Evolutionary conservation across 2,329 filamentous ascomycete genomes (phyloP), one percentile per base, ranked within the genome.

Genomic region (Aspergillus luchuensis): DNA sequence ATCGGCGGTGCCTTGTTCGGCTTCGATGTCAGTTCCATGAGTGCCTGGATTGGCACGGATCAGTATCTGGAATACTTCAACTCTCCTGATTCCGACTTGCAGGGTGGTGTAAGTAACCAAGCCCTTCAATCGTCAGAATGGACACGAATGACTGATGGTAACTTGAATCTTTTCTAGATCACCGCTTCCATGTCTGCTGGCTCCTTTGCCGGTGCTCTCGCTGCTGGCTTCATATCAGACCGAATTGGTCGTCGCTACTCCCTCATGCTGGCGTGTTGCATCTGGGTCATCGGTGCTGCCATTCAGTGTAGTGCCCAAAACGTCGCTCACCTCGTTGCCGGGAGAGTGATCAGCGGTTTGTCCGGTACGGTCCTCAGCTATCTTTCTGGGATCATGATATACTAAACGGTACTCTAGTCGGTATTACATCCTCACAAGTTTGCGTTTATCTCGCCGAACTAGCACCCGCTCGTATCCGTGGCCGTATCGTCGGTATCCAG

Each of bases 141-240:
- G 13, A 3, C 28, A 36, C 43, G 11, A 48, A 33, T 49, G 15
- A 28, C 23, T 48, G 53, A 87, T 41, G 4, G 13, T 8, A 4
- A 17, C 2, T 3, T 19, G 23, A 1, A 15, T 17, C 25, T 4
- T 4, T 15, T 21, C 84, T 72, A 80, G 78, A 90, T 91, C 69
- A 88, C 86, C 0, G 88, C 89, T 21, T 80, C 87, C 52, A 91
- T 91, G 87, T 85, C 89, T 21, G 88, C 83, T 56, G 89, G 89
- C 36, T 91, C 88, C 0, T 90, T 87, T 78, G 74, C 88, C 23
- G 89, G 87, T 62, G 85, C 88, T 45, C 74, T 77, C 13, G 67
- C 63, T 23, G 74, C 75, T n/a, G 76, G 74, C 17, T 71, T 67
- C 4, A 53, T 77, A 23, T 76, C 75, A 1, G 76, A 79, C 57